A percentile compares a stretch with the other conserved stretches of the same genome.
Conservation (phyloP, 2,329 filamentous ascomycete genomes). For the Colletotrichum chrysophilum region DNA sequence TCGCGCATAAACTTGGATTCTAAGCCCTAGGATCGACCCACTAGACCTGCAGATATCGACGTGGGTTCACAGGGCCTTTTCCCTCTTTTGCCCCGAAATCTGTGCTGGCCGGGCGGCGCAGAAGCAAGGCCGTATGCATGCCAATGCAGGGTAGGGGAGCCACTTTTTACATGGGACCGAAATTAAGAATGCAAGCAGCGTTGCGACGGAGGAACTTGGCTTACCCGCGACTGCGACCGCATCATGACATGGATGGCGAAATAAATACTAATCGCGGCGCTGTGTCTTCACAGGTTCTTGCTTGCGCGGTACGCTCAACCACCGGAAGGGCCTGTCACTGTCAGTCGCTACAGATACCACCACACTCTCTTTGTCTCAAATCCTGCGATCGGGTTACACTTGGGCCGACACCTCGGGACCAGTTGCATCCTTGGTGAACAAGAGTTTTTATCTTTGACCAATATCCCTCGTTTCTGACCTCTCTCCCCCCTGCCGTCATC, state of each 20-base stretch:
- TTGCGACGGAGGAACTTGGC: background rate
- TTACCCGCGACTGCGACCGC: background rate
- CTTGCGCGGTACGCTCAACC: background rate
- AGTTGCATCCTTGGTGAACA: background rate
- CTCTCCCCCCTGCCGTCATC: background rate
- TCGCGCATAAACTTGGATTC: background rate
- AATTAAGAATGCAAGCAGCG: background rate
- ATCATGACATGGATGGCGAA: background rate
- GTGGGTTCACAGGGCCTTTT: background rate
- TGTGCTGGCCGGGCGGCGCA: background rate
- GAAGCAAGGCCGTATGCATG: background rate
- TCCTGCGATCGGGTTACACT: background rate
- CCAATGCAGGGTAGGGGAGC: background rate
- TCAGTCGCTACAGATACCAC: background rate
- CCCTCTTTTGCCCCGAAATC: background rate
- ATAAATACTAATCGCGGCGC: conserved; percentile 5
- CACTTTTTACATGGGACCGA: background rate
- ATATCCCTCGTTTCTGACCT: background rate
- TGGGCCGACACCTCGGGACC: background rate
- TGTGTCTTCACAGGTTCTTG: background rate
- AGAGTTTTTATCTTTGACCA: background rate
- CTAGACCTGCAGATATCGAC: background rate
- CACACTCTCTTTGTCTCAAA: background rate
- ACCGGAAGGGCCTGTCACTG: background rate
- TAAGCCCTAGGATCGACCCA: background rate